Evolutionary conservation across 2,329 filamentous ascomycete species (phyloP).

Genomic region (Pseudofabraea citricarpa): DNA sequence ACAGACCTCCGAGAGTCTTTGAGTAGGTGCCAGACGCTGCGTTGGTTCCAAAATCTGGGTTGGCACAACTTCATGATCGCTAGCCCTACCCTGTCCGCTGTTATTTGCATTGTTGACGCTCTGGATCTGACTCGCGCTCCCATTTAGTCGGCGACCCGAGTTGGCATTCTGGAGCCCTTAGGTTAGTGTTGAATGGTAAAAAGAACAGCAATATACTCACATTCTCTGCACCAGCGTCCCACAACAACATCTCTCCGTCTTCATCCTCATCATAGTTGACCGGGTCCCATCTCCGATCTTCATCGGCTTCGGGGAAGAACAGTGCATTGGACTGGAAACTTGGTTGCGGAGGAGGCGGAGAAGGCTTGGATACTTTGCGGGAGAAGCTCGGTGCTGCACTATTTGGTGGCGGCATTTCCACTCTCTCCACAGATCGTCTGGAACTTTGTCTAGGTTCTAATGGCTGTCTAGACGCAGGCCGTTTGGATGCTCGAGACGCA

Average conservation of each 20-base stretch:
- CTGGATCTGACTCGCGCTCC: slow-evolving; percentile 11
- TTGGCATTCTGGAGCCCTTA: slow-evolving; percentile 19
- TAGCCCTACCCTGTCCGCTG: not conserved
- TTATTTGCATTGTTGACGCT: slow-evolving; percentile 1
- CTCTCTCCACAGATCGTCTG: slow-evolving; percentile 13
- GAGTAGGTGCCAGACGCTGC: slow-evolving; percentile 61
- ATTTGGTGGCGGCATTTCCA: slow-evolving; percentile 22
- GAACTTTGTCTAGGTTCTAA: slow-evolving; percentile 22
- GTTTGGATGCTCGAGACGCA: slow-evolving; percentile 20
- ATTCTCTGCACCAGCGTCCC: slow-evolving; percentile 65
- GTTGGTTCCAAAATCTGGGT: slow-evolving; percentile 10
- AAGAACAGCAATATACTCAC: slow-evolving; percentile 39
- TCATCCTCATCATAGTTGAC: slow-evolving; percentile 61
- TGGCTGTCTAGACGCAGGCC: slow-evolving; percentile 20
- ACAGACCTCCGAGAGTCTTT: slow-evolving; percentile 64
- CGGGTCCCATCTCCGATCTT: slow-evolving; percentile 70
- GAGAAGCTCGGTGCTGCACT: slow-evolving; percentile 13
- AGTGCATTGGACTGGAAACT: slow-evolving; percentile 62
- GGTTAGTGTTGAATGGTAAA: slow-evolving; percentile 25
- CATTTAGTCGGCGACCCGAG: slow-evolving; percentile 14
- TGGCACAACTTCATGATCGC: slow-evolving; percentile 1
- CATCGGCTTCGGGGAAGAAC: slow-evolving; percentile 62
- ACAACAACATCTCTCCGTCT: slow-evolving; percentile 63
- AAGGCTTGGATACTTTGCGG: slow-evolving; percentile 36
- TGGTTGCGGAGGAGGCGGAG: slow-evolving; percentile 48